phyloP scores from a whole-genome alignment of 1,284 basidiomycete genomes.

The Fomitiporia mediterranea region DNA sequence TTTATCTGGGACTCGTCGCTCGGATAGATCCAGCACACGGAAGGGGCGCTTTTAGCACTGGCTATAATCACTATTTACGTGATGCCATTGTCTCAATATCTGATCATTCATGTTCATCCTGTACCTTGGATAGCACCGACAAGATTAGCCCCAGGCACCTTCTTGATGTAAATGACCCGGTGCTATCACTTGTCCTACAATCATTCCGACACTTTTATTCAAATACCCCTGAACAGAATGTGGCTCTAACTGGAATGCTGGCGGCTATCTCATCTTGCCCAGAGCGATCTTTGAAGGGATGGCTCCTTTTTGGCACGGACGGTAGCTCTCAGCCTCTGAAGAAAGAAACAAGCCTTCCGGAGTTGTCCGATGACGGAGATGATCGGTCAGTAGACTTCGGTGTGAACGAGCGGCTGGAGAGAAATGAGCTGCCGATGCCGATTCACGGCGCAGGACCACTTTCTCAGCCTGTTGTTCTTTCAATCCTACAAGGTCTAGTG shows the following conservation, averaged over 20 bases:
- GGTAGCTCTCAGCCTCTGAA: slow-evolving; percentile 27
- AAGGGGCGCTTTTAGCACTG: slow-evolving; percentile 75
- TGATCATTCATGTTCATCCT: slow-evolving; percentile 52
- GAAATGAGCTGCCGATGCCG: slow-evolving; percentile 53
- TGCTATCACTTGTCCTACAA: slow-evolving; percentile 69
- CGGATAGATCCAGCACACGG: slow-evolving; percentile 73
- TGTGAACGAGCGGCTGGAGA: slow-evolving; percentile 60
- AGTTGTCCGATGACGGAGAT: slow-evolving; percentile 49
- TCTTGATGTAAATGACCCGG: slow-evolving; percentile 74
- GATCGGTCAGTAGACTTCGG: slow-evolving; percentile 75
- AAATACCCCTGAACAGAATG: slow-evolving; percentile 82
- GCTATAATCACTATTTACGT: slow-evolving; percentile 79
- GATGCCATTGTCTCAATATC: slow-evolving; percentile 75
- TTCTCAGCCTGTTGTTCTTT: slow-evolving; percentile 72
- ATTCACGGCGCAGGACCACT: slow-evolving; percentile 64
- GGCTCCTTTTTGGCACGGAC: slow-evolving; percentile 68
- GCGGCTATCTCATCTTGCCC: slow-evolving; percentile 79
- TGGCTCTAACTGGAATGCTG: slow-evolving; percentile 81
- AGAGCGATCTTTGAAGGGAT: slow-evolving; percentile 81
- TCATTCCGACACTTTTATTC: slow-evolving; percentile 76
- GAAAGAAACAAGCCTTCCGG: slow-evolving; percentile 23
- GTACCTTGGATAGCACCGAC: slow-evolving; percentile 37
- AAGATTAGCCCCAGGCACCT: slow-evolving; percentile 56
- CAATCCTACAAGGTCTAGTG: slow-evolving; percentile 73
- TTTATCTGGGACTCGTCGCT: slow-evolving; percentile 77